These are phyloP conservation scores for Epicoccum nigrum DNA, from an alignment of 2,329 filamentous ascomycete genomes.

Conservation along the genomic window DNA sequence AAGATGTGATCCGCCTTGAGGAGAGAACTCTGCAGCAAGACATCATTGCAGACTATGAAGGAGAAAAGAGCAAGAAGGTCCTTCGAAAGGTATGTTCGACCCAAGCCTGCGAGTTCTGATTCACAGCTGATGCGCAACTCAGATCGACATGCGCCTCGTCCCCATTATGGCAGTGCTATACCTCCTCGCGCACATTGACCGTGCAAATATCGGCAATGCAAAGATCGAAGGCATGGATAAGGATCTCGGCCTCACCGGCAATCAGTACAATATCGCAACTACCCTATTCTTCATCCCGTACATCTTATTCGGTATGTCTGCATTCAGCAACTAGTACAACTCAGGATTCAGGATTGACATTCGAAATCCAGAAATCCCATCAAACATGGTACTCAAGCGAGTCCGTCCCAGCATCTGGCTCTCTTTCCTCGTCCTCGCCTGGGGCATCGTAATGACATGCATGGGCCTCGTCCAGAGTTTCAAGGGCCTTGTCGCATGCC, in stretches of 20 bases:
- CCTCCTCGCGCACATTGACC: conserved; percentile 51
- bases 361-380: not conserved
- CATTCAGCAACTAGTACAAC: not conserved
- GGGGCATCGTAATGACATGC: not conserved
- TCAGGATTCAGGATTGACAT: not conserved
- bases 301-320: not conserved
- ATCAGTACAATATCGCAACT: conserved; percentile 25
- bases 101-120: too few relatives aligned
- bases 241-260: conserved; percentile 28
- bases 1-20: too few relatives aligned
- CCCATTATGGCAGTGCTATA: conserved; percentile 33
- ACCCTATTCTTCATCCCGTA: not conserved
- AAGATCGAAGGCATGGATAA: conserved; percentile 30
- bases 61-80: too few relatives aligned
- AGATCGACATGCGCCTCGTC: too few relatives aligned
- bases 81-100: too few relatives aligned
- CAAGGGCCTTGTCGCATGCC: not conserved
- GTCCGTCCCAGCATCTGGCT: not conserved
- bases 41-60: too few relatives aligned
- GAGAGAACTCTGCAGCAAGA: too few relatives aligned
- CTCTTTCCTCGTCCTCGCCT: not conserved
- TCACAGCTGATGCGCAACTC: too few relatives aligned
- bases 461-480: not conserved
- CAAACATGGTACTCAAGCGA: not conserved
- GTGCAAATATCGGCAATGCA: conserved; percentile 52